phyloP scores from a whole-genome alignment of 1,284 basidiomycete genomes.

The Baeospora myosura region DNA sequence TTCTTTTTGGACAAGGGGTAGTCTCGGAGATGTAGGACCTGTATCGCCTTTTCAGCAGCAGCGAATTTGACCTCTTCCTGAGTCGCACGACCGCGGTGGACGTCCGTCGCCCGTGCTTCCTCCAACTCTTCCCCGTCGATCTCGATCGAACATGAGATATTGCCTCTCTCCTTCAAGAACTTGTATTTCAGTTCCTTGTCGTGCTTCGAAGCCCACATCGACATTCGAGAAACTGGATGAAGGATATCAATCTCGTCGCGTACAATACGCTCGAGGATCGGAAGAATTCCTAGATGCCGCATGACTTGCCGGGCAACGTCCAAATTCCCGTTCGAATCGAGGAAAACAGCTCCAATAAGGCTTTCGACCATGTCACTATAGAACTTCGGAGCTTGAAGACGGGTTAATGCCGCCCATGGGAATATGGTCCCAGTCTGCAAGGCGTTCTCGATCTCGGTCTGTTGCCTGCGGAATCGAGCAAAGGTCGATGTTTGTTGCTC shows the following conservation, averaged over 20 bases:
- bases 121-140: conserved; percentile 43
- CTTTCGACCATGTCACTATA: conserved; percentile 77
- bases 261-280: conserved; percentile 56
- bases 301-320: conserved; percentile 48
- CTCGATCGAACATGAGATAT: conserved; percentile 41
- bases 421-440: conserved; percentile 21
- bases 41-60: conserved; percentile 55
- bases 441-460: conserved; percentile 24
- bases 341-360: conserved; percentile 72
- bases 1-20: too few species aligned
- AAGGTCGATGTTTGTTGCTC: conserved; percentile 54
- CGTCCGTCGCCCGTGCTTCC: conserved; percentile 34
- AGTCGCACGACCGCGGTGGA: conserved; percentile 44
- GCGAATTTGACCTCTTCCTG: conserved; percentile 56
- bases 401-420: conserved; percentile 46
- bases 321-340: conserved; percentile 65
- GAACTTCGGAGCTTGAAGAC: conserved; percentile 58
- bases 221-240: conserved; percentile 60
- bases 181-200: conserved; percentile 35
- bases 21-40: conserved; percentile 35
- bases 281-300: conserved; percentile 45
- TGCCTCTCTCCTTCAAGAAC: conserved; percentile 36
- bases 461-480: conserved; percentile 40
- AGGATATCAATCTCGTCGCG: conserved; percentile 53
- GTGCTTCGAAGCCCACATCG: conserved; percentile 49